Evolutionary conservation across 176 grass and related monocot genomes (phyloP), one percentile per base, ranked within the genome.

Genomic region (Melocanna baccifera): DNA sequence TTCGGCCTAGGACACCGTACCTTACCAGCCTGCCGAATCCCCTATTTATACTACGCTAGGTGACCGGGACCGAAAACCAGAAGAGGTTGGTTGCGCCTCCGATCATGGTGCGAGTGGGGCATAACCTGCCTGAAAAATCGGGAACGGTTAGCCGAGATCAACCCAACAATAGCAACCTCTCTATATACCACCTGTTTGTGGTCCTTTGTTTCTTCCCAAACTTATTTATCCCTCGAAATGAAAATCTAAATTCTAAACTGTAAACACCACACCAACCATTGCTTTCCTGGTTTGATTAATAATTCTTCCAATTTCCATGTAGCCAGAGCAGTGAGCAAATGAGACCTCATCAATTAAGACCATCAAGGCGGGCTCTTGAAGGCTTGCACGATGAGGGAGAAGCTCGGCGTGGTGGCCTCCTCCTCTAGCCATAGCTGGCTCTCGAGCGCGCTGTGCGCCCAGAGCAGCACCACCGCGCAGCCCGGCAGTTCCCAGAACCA

Each of bases 341-440:
- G 72, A 78, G 13, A 26, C 58, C 9, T 11, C 3, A 1, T 11
- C 47, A n/a, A n/a, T n/a, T n/a, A 65, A 14, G 59, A 62, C 12
- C 59, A 62, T 94, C 84, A 92, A 20, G 62, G 76, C 28, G 88
- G 75, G n/a, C 62, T 39, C 73, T 73, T 93, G 80, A 90, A 92
- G 0, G 93, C 91, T 66, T 95, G 93, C 34, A 98, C 79, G 10
- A 95, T 68, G 41, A 98, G 93, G 19, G 96, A 83, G 93, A 98
- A 95, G 1, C 91, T 85, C 16, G 83, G 82, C 25, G 76, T 79
- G 29, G 59, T 76, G 29, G 45, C 78, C 55, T 92, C 96, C 87
- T 98, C 96, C 65, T 95, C 96, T 4, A 98, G 89, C 96, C 91
- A 95, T 16, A 98, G 96, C 36, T 93, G 32, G 89, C 93, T 95